Evolutionary conservation across 1,284 basidiomycete species (phyloP).

Genomic region (Marasmius fiardii): DNA sequence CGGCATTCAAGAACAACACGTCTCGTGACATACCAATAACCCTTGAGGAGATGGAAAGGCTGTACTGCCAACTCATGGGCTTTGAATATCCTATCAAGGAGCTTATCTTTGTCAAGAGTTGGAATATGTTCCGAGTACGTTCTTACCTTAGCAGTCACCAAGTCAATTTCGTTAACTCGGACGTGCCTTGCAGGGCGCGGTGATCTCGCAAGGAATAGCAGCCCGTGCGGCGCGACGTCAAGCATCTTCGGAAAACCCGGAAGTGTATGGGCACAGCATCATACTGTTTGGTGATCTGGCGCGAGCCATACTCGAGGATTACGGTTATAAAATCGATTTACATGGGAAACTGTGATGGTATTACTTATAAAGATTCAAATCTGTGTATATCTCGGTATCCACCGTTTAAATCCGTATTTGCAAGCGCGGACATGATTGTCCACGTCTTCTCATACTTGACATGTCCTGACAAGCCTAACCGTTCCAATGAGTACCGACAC

Average conservation of each 20-base stretch:
- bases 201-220: conserved; percentile 93
- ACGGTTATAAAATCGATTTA: conserved; percentile 14
- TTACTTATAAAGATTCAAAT: neutral
- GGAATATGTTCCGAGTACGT: conserved; percentile 84
- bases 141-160: neutral
- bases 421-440: too few species aligned
- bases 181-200: conserved; percentile 52
- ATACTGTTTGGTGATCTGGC: conserved; percentile 66
- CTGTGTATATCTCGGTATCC: neutral
- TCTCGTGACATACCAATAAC: conserved; percentile 53
- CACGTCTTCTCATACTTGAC: too few species aligned
- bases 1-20: conserved; percentile 63
- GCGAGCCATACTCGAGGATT: conserved; percentile 52
- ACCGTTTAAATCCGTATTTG: neutral
- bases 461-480: too few species aligned
- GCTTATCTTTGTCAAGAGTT: conserved; percentile 80
- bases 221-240: conserved; percentile 84
- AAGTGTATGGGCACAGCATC: conserved; percentile 53
- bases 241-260: conserved; percentile 80
- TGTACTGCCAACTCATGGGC: conserved; percentile 64
- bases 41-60: conserved; percentile 72
- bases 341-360: neutral
- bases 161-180: conserved; percentile 2
- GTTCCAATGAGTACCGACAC: too few species aligned
- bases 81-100: conserved; percentile 70